A percentile compares a stretch with the other conserved stretches of the same genome.
These are phyloP conservation scores for Dendrothele bispora DNA, from an alignment of 768 basidiomycete genomes.

Conservation along the genomic window DNA sequence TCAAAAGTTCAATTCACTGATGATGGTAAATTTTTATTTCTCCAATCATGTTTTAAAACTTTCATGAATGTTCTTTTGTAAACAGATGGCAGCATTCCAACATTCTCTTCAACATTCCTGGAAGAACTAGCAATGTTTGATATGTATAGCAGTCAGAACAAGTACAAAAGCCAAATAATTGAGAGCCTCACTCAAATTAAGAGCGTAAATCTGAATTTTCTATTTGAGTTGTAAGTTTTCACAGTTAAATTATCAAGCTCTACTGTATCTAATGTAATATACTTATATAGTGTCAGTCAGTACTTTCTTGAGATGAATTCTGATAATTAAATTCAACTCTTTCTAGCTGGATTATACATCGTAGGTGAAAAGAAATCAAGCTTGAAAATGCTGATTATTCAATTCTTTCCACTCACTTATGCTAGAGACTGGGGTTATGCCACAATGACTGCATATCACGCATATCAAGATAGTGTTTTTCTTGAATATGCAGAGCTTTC, in stretches of 20 bases:
- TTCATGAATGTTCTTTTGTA: not conserved
- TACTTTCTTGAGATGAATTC: not conserved
- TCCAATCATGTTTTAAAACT: not conserved
- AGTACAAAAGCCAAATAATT: conserved; percentile 4
- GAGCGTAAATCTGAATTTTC: not conserved
- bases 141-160: conserved; percentile 6
- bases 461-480: conserved; percentile 7
- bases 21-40: not conserved
- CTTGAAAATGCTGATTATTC: not conserved
- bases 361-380: not conserved
- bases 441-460: conserved; percentile 7
- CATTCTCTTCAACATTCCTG: conserved; percentile 3
- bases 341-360: conserved; percentile 2
- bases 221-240: conserved; percentile 2
- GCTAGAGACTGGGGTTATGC: conserved; percentile 11
- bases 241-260: too few species aligned
- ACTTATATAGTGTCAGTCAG: conserved; percentile 5
- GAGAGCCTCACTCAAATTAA: not conserved
- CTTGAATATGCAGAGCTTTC: conserved; percentile 8
- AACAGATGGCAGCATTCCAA: not conserved
- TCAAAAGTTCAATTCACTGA: conserved; percentile 4
- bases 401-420: not conserved
- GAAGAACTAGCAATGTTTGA: conserved; percentile 14
- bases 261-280: too few species aligned
- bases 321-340: not conserved